These are phyloP conservation scores for Basidiobolus meristosporus DNA, from an alignment of 371 early-diverging fungal genomes.

Conservation along the genomic window DNA sequence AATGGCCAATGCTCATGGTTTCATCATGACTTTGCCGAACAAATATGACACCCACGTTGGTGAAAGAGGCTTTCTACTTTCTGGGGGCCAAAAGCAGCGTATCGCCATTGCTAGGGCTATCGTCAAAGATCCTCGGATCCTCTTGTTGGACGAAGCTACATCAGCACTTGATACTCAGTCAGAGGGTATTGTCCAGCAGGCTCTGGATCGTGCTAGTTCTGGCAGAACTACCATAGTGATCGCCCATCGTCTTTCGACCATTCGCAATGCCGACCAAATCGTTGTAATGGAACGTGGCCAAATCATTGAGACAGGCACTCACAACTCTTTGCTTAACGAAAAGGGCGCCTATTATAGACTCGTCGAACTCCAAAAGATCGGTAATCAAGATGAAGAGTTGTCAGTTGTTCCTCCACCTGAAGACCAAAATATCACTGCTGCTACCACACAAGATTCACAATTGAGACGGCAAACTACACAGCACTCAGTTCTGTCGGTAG, in stretches of 20 bases:
- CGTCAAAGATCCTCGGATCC: slow-evolving; percentile 43
- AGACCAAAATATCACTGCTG: too few species aligned
- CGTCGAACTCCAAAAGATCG: slow-evolving; percentile 13
- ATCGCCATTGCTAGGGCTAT: slow-evolving; percentile 61
- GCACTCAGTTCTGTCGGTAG: too few species aligned
- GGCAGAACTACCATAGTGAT: slow-evolving; percentile 82
- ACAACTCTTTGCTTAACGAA: slow-evolving; percentile 28
- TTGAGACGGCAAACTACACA: too few species aligned
- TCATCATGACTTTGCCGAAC: slow-evolving; percentile 47
- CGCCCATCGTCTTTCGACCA: slow-evolving; percentile 75
- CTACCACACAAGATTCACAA: too few species aligned
- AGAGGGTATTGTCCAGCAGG: slow-evolving; percentile 60
- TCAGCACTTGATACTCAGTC: slow-evolving; percentile 55
- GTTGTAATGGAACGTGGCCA: slow-evolving; percentile 55
- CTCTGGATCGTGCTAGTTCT: slow-evolving; percentile 54
- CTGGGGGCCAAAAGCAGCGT: slow-evolving; percentile 36
- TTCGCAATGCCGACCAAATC: slow-evolving; percentile 66
- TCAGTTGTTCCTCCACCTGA: too few species aligned
- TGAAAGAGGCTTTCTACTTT: slow-evolving; percentile 31
- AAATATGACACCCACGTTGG: slow-evolving; percentile 52
- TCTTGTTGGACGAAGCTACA: slow-evolving; percentile 50
- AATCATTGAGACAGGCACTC: slow-evolving; percentile 51
- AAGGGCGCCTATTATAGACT: slow-evolving; percentile 30
- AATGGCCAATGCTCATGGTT: slow-evolving; percentile 49
- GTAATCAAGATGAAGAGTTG: too few species aligned